Base-by-base conservation (phyloP, 306 rosid species). In the Cucurbita moschata region DNA sequence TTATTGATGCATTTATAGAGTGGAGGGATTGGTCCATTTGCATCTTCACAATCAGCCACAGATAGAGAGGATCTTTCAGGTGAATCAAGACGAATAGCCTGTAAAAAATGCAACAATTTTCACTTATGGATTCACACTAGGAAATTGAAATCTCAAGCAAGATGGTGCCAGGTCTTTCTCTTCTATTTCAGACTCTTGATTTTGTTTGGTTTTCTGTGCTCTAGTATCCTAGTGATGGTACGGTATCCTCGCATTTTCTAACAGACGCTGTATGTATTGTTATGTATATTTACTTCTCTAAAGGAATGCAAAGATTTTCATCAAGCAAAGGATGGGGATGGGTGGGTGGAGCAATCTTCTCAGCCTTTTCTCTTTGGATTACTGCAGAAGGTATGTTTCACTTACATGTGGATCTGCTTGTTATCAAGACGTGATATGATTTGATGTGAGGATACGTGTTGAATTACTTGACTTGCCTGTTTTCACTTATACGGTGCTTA, bases 261-360 rank as follows among this genome's bases (percentile, higher is more conserved):
- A 44, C 12, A 46, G 55, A 19, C 42, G 56, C 47, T 75, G 68
- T 77, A 59, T 8, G 56, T 79, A 81, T 77, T 64, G 65, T 76
- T 62, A 16, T 73, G 76, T 76, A 60, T 10, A 46, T 81, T 81
- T 69, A 77, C 18, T 13, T 75, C 3, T 87, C 77, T 77, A 50
- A 79, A 94, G 99, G 99, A 95, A 69, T 95, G 99, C 78, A 89
- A 89, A 79, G 96, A 95, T 66, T 91, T 86, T 76, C 99, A 95
- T 86, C 99, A 77, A 87, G 99, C 97, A 16, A 95, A 89, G 78
- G 99, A 95, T 77, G 97, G 99, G 66, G 99, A 95, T 73, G 99
- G 97, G 74, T 95, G 99, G 99, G 96, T 91, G 56, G 99, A 95
- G 81, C 97, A 95, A 85, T 91, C 95, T 85, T 86, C 89, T 59